These are phyloP conservation scores for Komagataella kurtzmanii DNA, from an alignment of 805 yeast species.

Conservation along the genomic window DNA sequence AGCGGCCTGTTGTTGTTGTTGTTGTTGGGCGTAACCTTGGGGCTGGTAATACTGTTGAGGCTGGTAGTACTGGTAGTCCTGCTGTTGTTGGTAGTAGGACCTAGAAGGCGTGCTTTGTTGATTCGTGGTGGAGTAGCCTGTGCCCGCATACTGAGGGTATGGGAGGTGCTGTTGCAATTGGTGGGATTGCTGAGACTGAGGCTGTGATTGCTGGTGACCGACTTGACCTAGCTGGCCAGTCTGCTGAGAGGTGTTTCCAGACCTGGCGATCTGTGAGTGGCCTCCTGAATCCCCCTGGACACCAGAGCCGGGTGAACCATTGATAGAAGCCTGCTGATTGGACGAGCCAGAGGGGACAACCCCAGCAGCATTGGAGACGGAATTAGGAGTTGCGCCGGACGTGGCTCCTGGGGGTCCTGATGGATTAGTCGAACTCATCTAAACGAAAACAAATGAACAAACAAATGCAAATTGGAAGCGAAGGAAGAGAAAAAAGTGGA, in stretches of 20 bases:
- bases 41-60: background rate
- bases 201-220: background rate
- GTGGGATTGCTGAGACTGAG: background rate
- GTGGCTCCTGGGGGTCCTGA: background rate
- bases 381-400: background rate
- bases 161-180: background rate
- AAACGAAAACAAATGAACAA: background rate
- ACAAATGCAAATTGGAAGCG: background rate
- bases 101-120: background rate
- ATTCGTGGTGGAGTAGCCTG: background rate
- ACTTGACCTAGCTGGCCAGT: background rate
- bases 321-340: background rate
- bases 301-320: background rate
- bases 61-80: background rate
- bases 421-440: background rate
- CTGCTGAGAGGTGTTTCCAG: background rate
- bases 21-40: slow-evolving; percentile 1
- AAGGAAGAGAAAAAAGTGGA: background rate
- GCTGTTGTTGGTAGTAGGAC: background rate
- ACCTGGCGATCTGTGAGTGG: background rate
- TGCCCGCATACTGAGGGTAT: background rate
- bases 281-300: background rate
- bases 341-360: background rate
- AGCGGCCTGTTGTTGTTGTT: background rate
- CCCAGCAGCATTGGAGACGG: background rate